phyloP scores from a whole-genome alignment of 73 alveolate genomes.

The Paramecium sonneborni region DNA sequence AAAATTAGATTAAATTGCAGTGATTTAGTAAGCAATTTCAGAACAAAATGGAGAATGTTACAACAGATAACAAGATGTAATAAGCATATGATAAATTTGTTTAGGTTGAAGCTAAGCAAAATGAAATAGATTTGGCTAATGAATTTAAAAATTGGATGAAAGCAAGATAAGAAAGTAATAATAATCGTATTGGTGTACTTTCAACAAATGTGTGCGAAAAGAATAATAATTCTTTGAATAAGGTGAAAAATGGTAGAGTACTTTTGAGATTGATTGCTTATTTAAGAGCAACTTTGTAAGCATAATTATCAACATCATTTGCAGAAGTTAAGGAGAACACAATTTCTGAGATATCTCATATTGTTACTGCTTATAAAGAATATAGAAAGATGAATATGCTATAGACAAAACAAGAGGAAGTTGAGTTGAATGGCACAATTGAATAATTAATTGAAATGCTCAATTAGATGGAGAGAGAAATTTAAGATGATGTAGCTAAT shows the following conservation, averaged over 20 bases:
- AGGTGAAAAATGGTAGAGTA: constrained; percentile 42
- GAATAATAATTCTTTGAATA: constrained; percentile 21
- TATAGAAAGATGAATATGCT: not conserved
- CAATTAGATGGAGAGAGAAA: not conserved
- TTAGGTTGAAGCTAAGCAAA: constrained; percentile 26
- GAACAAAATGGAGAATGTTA: constrained; percentile 44
- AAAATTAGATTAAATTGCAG: constrained; percentile 15
- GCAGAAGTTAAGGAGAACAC: constrained; percentile 8
- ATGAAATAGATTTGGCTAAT: constrained; percentile 41
- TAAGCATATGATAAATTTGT: not conserved
- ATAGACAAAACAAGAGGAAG: not conserved
- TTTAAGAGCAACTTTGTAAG: not conserved
- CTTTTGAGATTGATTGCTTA: constrained; percentile 5
- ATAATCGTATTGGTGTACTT: not conserved
- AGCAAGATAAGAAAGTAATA: not conserved
- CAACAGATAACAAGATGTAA: constrained; percentile 35
- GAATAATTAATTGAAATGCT: constrained; percentile 29
- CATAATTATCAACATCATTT: not conserved
- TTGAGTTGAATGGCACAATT: constrained; percentile 30
- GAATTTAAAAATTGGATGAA: constrained; percentile 17
- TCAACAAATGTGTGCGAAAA: constrained; percentile 30
- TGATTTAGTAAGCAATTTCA: not conserved
- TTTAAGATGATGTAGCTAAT: constrained; percentile 11
- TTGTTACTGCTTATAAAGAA: not conserved
- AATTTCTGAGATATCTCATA: not conserved